phyloP scores from a whole-genome alignment of 495 filamentous ascomycete genomes.

The Penicillium ochrochloron region DNA sequence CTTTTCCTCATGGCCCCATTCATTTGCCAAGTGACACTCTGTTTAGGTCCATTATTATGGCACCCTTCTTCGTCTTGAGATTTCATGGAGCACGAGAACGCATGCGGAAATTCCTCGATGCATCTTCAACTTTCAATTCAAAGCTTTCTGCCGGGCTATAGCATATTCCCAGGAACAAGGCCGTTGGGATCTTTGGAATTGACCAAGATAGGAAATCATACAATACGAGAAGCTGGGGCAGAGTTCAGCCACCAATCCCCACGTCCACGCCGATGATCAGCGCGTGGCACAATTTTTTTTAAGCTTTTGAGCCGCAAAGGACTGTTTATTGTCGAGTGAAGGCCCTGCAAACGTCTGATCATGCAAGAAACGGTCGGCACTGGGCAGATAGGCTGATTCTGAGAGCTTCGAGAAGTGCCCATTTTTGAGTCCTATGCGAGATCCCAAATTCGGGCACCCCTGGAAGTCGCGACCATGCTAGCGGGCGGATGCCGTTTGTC shows the following conservation, averaged over 20 bases:
- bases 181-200: background rate
- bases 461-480: too few species aligned
- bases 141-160: background rate
- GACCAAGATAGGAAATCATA: background rate
- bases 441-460: too few species aligned
- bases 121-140: too few species aligned
- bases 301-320: background rate
- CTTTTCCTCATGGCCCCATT: too few species aligned
- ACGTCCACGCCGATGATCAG: background rate
- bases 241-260: background rate
- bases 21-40: too few species aligned
- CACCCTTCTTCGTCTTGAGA: too few species aligned
- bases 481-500: background rate
- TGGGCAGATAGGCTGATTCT: background rate
- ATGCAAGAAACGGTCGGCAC: too few species aligned
- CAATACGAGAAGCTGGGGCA: background rate
- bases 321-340: background rate
- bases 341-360: background rate
- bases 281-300: background rate
- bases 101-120: too few species aligned
- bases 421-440: background rate
- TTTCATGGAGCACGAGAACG: too few species aligned
- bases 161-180: background rate
- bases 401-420: background rate
- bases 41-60: too few species aligned